Conservation (phyloP, 306 rosid species). For the Datisca glomerata region DNA sequence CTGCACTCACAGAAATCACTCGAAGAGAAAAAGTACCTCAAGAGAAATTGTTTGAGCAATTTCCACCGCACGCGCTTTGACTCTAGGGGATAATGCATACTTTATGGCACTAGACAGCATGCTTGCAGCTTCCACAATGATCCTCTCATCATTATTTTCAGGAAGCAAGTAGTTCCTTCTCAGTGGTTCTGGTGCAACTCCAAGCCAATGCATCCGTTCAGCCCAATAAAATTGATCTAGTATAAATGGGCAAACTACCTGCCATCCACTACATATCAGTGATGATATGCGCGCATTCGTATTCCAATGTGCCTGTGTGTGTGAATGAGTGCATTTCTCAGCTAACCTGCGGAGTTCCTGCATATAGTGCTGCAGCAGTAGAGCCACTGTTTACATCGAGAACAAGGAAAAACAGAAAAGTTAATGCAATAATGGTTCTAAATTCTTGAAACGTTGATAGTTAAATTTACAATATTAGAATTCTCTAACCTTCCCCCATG, state of each 20-base stretch:
- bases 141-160: slow-evolving; percentile 24
- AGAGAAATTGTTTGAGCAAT: slow-evolving; percentile 35
- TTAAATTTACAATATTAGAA: slow-evolving; percentile 5
- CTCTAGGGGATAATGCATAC: slow-evolving; percentile 40
- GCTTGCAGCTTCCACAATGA: slow-evolving; percentile 41
- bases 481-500: slow-evolving; percentile 80
- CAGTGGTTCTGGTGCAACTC: slow-evolving; percentile 71
- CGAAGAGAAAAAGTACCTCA: slow-evolving; percentile 39
- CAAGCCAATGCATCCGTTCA: slow-evolving; percentile 84
- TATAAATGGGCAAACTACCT: slow-evolving; percentile 75
- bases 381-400: slow-evolving; percentile 45
- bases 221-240: slow-evolving; percentile 88
- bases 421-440: slow-evolving; percentile 10
- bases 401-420: slow-evolving; percentile 11
- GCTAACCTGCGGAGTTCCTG: slow-evolving; percentile 81
- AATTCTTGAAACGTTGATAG: slow-evolving; percentile 8
- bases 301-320: too few species aligned
- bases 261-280: slow-evolving; percentile 10
- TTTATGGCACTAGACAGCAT: slow-evolving; percentile 35
- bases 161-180: slow-evolving; percentile 49
- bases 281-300: too few species aligned
- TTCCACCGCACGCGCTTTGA: slow-evolving; percentile 49
- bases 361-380: slow-evolving; percentile 64
- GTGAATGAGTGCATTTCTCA: not conserved
- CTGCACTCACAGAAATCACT: too few species aligned